Evolutionary conservation across 805 yeast species (phyloP), one percentile per base, ranked within the genome.

Genomic region (Kodamaea restingae): DNA sequence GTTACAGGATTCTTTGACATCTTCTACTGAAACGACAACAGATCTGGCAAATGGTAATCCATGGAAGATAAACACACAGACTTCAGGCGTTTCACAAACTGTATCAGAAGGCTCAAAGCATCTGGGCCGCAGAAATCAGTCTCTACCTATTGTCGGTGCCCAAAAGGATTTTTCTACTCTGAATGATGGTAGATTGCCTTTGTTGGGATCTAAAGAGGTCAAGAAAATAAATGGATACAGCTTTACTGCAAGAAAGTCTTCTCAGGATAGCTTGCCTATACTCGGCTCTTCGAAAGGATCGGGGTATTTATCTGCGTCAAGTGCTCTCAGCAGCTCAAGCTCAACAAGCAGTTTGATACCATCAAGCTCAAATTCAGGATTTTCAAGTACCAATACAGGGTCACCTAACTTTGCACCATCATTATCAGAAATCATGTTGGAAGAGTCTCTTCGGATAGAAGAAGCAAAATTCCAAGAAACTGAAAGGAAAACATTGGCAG

Each of bases 401-500:
- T 7, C 18, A 28, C 6, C 28, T 25, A 12, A 7, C 35, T 32
- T 32, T 10, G 21, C 36, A 1, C 70, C 69, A 1, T 62, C 73
- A 1, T 49, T 71, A 25, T 55, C 68, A 9, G 75, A 70, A n/a
- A 61, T 72, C 9, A 71, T 70, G 60, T 60, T 66, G 21, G 70
- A 72, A 36, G 79, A 75, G 39, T 66, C 75, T 15, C 56, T 69
- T 25, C 63, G 56, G 44, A 49, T 60, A 3, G 65, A 64, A 45
- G 60, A 54, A 14, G 46, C 48, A 1, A 60, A 58, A 36, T 50
- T 49, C 21, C 53, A 51, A 41, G 61, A 63, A 35, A 44, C 45
- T 1, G 58, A 59, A 20, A 46, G 58, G 9, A 68, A 68, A 39
- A 69, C 85, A 1, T 58, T 85, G 31, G 80, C 76, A 33, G 95